Base-by-base conservation (phyloP, 2,329 filamentous ascomycete genomes). In the Pseudomassariella vexata region DNA sequence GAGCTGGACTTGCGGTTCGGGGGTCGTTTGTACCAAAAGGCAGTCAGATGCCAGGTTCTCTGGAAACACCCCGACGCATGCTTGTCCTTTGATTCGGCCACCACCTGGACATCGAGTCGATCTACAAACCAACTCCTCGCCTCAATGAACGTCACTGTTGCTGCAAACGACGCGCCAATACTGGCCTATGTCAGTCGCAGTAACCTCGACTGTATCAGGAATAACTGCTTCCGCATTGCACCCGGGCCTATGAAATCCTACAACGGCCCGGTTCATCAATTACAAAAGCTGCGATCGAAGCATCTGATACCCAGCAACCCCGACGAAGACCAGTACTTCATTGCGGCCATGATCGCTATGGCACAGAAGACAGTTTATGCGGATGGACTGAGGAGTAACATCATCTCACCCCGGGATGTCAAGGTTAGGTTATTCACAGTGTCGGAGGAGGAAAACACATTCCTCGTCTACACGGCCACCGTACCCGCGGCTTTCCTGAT, bases 361-460 rank as follows among this genome's bases (percentile, higher is more conserved):
- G 74, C 74, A 6, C 74, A 79, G 43, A 59, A 62, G 7, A 62
- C 70, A 28, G 72, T 71, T 35, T 76, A 77, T 45, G 40, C 30
- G 15, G 46, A 52, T 12, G 30, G 37, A 16, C 30, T 8, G 33
- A 38, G 20, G 11, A 39, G 34, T 5, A 26, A 41, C 5, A 46
- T 18, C 5, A 48, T 40, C 32, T 27, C 26, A 49, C 62, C 6
- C 40, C 56, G 9, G 29, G 65, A 76, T 34, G 46, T 76, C 31
- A 67, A 61, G 33, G 54, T 77, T 19, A 62, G 63, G 16, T 53
- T 79, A 15, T 42, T 79, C 30, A 66, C 66, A 7, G 28, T 41
- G n/a, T 42, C 42, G 0, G 66, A 74, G 30, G 65, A 75, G 36
- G 65, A 61, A 3, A 57, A 61, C 3, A 59, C 62, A 2, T 74